Percentiles rank a stretch among this genome's conserved stretches.
Conservation (phyloP, 2,329 filamentous ascomycete species). For the Herpotrichia juniperi region DNA sequence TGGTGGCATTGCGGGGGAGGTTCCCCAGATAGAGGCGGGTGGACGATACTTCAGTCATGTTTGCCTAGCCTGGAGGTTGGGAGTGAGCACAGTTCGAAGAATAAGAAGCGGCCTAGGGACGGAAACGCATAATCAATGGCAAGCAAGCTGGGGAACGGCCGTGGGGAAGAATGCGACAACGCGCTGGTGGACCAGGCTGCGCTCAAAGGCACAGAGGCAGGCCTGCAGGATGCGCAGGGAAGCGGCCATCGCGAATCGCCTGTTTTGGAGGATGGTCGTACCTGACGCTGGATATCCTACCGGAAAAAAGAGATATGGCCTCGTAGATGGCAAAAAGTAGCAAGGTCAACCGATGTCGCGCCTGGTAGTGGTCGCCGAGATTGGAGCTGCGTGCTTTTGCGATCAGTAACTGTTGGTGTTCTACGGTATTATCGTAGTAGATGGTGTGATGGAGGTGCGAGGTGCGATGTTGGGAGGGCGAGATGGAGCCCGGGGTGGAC, state of each 20-base stretch:
- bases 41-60: conserved; percentile 86
- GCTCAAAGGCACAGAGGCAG: background rate
- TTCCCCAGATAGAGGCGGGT: conserved; percentile 98
- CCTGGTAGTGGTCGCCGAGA: background rate
- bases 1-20: conserved; percentile 94
- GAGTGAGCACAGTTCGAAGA: conserved; percentile 38
- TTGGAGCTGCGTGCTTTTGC: background rate
- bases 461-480: background rate
- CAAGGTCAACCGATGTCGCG: background rate
- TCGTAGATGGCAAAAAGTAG: background rate
- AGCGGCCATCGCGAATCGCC: background rate
- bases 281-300: conserved; percentile 1
- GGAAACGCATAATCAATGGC: background rate
- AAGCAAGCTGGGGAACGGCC: background rate
- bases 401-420: background rate
- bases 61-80: conserved; percentile 39
- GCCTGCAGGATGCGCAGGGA: background rate
- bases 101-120: background rate
- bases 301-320: background rate
- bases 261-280: background rate
- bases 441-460: background rate
- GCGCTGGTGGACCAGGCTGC: background rate
- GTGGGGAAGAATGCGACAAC: background rate
- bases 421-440: background rate
- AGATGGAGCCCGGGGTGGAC: background rate